Percentiles rank a stretch among this genome's conserved stretches.
Evolutionary conservation across 169 alveolate species (phyloP).

Genomic region (Eimeria zaria): DNA sequence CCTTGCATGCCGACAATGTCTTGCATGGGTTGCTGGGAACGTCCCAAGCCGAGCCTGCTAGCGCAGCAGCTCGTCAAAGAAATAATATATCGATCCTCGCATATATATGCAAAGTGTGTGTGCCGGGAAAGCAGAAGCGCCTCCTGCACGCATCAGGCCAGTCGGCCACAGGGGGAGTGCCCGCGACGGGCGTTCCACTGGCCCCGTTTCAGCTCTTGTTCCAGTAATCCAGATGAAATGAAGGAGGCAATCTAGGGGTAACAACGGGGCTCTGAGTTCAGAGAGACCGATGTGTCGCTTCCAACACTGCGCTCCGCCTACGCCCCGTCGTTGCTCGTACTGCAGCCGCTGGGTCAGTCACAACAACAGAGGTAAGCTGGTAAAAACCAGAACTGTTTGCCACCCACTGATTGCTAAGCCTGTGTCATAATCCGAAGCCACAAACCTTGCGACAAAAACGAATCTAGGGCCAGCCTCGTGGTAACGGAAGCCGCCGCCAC

Average conservation of each 20-base stretch:
- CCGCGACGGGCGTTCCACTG: conserved; percentile 25
- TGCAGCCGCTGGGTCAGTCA: conserved; percentile 1
- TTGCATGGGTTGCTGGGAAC: conserved; percentile 3
- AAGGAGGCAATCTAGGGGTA: not conserved
- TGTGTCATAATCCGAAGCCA: conserved; percentile 17
- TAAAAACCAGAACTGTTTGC: conserved; percentile 25
- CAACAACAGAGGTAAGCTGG: conserved; percentile 9
- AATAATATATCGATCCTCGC: conserved; percentile 4
- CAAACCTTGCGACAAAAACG: not conserved
- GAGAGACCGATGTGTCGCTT: not conserved
- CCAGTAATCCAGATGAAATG: not conserved
- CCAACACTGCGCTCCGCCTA: not conserved
- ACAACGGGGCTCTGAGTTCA: not conserved
- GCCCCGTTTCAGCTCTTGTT: not conserved
- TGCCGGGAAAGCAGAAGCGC: conserved; percentile 24
- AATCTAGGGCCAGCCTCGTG: not conserved
- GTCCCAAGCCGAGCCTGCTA: conserved; percentile 24
- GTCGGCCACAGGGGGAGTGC: conserved; percentile 44
- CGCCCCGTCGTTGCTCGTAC: conserved; percentile 19
- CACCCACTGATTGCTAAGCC: not conserved
- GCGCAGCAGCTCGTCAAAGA: conserved; percentile 13
- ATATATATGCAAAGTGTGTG: conserved; percentile 25
- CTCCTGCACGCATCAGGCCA: conserved; percentile 49
- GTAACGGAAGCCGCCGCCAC: conserved; percentile 63
- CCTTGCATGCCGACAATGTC: conserved; percentile 40